These are phyloP conservation scores for Candida mesenterica DNA, from an alignment of 1,139 yeast genomes.

Conservation along the genomic window DNA sequence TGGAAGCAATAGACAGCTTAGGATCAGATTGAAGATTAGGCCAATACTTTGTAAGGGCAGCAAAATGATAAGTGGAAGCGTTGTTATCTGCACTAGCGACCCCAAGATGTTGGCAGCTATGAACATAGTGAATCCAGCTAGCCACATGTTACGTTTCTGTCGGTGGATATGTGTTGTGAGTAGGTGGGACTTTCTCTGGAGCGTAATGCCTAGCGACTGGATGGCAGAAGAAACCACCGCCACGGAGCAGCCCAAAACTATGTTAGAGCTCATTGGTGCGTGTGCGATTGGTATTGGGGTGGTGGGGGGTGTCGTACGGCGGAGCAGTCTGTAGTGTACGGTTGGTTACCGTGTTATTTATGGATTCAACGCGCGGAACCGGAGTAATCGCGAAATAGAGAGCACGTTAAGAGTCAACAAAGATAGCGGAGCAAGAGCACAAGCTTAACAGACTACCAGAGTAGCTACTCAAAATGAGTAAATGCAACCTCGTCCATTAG, in stretches of 20 bases:
- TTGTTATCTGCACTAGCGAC: conserved; percentile 77
- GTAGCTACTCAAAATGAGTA: no score
- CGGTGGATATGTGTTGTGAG: conserved; percentile 20
- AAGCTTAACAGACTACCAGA: no score
- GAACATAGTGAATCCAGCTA: conserved; percentile 69
- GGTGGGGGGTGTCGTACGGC: no score
- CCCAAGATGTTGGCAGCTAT: conserved; percentile 76
- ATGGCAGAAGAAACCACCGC: conserved; percentile 78
- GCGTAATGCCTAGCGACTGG: conserved; percentile 79
- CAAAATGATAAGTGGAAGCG: conserved; percentile 75
- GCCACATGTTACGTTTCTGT: conserved; percentile 68
- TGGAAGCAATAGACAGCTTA: conserved; percentile 61
- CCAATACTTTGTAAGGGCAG: conserved; percentile 89
- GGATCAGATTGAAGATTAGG: conserved; percentile 71
- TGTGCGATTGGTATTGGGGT: no score
- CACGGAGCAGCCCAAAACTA: conserved; percentile 62
- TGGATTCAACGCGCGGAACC: no score
- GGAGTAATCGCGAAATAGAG: no score
- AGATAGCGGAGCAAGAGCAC: no score
- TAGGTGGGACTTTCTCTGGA: conserved; percentile 79
- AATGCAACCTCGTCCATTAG: no score
- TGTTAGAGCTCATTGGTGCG: conserved; percentile 17
- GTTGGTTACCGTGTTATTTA: no score
- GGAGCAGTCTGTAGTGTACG: no score
- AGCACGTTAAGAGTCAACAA: no score